Conservation (phyloP, 2,329 filamentous ascomycete genomes). For the Arthroderma sp. region DNA sequence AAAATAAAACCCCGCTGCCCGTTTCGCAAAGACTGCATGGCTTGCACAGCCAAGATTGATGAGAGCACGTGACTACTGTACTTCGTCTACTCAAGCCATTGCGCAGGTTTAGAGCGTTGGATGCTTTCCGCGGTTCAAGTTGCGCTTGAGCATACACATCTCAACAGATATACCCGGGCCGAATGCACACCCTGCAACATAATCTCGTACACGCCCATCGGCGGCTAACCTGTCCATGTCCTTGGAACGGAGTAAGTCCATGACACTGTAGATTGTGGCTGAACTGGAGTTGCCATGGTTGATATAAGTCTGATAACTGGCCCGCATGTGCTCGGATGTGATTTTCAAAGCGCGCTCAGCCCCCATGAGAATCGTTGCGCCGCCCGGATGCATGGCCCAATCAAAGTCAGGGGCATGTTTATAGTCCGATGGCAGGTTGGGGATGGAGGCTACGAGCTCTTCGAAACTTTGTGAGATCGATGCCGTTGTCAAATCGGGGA, state of each 20-base stretch:
- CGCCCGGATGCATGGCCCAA: constrained; percentile 3
- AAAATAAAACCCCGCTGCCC: too few relatives aligned
- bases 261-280: constrained; percentile 1
- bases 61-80: too few relatives aligned
- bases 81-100: too few relatives aligned
- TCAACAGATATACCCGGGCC: constrained; percentile 4
- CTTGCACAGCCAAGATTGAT: too few relatives aligned
- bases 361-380: not conserved
- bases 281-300: constrained; percentile 3
- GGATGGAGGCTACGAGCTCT: constrained; percentile 1
- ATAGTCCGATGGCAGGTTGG: not conserved
- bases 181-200: constrained; percentile 2
- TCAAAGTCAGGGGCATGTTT: constrained; percentile 1
- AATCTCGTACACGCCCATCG: constrained; percentile 1
- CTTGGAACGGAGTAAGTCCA: too few relatives aligned
- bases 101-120: too few relatives aligned
- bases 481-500: not conserved
- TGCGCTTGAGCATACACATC: not conserved
- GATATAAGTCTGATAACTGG: constrained; percentile 3
- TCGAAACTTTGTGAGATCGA: constrained; percentile 1
- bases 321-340: constrained; percentile 1
- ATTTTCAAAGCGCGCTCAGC: constrained; percentile 1
- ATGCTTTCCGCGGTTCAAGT: too few relatives aligned
- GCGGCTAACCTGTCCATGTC: not conserved
- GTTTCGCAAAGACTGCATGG: too few relatives aligned